Evolutionary conservation across 2,329 filamentous ascomycete genomes (phyloP).

Genomic region (Epichloe gansuensis): DNA sequence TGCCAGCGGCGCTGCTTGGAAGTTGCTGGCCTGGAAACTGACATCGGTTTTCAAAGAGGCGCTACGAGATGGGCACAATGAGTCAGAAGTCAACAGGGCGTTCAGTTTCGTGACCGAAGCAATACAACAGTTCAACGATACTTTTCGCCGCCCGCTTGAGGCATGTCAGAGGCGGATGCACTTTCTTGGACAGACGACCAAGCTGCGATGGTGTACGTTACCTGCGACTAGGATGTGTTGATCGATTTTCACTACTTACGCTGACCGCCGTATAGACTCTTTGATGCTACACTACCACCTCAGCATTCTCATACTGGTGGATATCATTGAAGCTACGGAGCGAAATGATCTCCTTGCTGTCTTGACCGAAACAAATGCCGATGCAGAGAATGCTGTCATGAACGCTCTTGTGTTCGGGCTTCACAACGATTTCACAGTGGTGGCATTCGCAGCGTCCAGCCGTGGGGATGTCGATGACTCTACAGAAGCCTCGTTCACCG

Average conservation of each 20-base stretch:
- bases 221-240: background rate
- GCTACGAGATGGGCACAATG: slow-evolving; percentile 18
- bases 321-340: slow-evolving; percentile 18
- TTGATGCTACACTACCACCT: slow-evolving; percentile 22
- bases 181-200: slow-evolving; percentile 18
- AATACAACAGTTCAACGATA: slow-evolving; percentile 16
- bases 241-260: too few relatives aligned
- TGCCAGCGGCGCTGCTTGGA: slow-evolving; percentile 17
- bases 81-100: slow-evolving; percentile 15
- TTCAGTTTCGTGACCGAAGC: slow-evolving; percentile 14
- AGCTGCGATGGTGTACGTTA: slow-evolving; percentile 19
- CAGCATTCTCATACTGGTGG: slow-evolving; percentile 19
- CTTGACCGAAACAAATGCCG: slow-evolving; percentile 12
- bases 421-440: slow-evolving; percentile 15
- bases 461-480: background rate
- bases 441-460: background rate
- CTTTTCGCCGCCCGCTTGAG: slow-evolving; percentile 16
- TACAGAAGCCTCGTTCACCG: slow-evolving; percentile 7
- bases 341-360: slow-evolving; percentile 15
- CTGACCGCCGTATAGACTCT: slow-evolving; percentile 13
- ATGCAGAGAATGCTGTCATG: slow-evolving; percentile 19
- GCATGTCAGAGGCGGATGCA: slow-evolving; percentile 19
- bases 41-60: slow-evolving; percentile 21
- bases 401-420: slow-evolving; percentile 19
- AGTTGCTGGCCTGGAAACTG: slow-evolving; percentile 19